Base-by-base conservation (phyloP, 768 basidiomycete genomes). In the Cytidiella melzeri region DNA sequence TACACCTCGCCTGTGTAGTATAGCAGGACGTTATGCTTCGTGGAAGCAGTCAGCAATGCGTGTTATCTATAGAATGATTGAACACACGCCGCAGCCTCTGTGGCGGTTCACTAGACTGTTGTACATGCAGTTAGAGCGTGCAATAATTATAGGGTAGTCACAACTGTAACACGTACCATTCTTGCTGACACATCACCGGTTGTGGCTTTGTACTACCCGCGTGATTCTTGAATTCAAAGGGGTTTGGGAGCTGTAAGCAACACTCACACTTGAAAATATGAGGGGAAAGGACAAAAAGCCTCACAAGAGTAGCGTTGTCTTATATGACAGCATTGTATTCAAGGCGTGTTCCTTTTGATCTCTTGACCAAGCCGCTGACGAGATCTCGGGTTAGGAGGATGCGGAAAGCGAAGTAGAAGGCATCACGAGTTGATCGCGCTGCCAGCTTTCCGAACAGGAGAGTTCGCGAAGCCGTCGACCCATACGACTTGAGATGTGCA, bases 1-100 rank as follows among this genome's bases (percentile, higher is more conserved):
- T 62, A 64, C 47, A 65, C 74, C 48, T 72, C 66, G 27, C 86
- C 84, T 0, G 81, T 78, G 56, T 83, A 80, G 57, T 85, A 87
- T 23, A 71, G 58, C 30, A 71, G 70, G 42, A 84, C 72, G 62
- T 82, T 85, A 64, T 84, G 82, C 84, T 86, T 30, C 23, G 38
- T 36, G 41, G 37, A 11, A 19, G 27, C 27, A 13, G 48, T 56
- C 5, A 55, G 43, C 26, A 15, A 5, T 4, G 27, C 10, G 15
- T 4, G 13, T 43, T 18, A 41, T 44, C 11, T n/a, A 12, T 19
- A 18, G 12, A 41, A n/a, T 4, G 28, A 30, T 5, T 10, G 24
- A 42, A 5, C 43, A 23, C 53, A 64, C 62, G 44, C 57, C 57
- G 40, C 62, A 64, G 18, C 57, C 60, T 48, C 62, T 52, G 37